Conservation (phyloP, 495 filamentous ascomycete species). For the Aspergillus wentii region DNA sequence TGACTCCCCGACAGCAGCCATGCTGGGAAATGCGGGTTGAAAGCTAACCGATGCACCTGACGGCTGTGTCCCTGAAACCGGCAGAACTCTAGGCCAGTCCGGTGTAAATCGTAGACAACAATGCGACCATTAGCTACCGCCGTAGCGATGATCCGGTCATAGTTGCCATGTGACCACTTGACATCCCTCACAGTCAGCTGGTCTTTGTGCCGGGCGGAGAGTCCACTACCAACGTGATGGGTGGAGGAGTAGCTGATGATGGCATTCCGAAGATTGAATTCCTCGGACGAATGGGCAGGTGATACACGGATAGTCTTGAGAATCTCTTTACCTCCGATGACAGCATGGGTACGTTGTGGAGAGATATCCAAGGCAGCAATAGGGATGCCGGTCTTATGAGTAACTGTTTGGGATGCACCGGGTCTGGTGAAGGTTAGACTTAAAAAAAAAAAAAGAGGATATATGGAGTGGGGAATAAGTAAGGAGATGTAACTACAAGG, state of each 20-base stretch:
- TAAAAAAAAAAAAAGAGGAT: conserved; percentile 1
- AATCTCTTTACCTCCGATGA: conserved; percentile 77
- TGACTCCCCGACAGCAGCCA: conserved; percentile 86
- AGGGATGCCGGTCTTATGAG: conserved; percentile 66
- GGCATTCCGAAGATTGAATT: conserved; percentile 73
- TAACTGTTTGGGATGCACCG: conserved; percentile 65
- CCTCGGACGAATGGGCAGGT: conserved; percentile 65
- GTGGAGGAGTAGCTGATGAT: conserved; percentile 64
- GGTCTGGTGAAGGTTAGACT: conserved; percentile 36
- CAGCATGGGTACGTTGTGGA: conserved; percentile 66
- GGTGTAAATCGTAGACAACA: conserved; percentile 78
- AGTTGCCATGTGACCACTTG: conserved; percentile 71
- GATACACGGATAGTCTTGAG: conserved; percentile 77
- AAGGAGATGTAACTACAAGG: conserved; percentile 1
- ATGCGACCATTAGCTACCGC: conserved; percentile 84
- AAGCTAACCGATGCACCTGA: conserved; percentile 86
- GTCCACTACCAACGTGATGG: conserved; percentile 47
- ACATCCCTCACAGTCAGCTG: conserved; percentile 79
- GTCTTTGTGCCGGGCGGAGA: conserved; percentile 56
- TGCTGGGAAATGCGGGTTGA: conserved; percentile 76
- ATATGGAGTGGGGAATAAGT: not conserved
- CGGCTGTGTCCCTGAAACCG: conserved; percentile 82
- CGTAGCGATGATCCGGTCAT: conserved; percentile 68
- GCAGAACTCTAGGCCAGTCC: conserved; percentile 65
- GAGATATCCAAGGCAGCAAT: conserved; percentile 76